phyloP scores from a whole-genome alignment of 2,329 filamentous ascomycete species.

The Aspergillus ochraceoroseus region DNA sequence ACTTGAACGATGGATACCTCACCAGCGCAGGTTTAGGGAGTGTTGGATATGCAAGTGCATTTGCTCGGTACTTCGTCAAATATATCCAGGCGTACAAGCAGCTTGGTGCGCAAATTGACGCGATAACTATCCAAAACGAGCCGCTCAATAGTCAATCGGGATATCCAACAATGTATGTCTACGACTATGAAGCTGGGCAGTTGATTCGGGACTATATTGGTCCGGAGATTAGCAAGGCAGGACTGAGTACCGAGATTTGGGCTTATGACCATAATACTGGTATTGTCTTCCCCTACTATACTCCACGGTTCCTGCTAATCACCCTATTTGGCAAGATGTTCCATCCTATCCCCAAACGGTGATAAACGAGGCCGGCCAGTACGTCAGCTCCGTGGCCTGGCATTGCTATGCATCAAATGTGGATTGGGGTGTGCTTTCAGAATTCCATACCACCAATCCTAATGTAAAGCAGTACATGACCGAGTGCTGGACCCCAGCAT shows the following conservation, averaged over 20 bases:
- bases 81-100: constrained; percentile 36
- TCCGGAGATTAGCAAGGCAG: constrained; percentile 25
- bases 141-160: constrained; percentile 38
- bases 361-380: constrained; percentile 27
- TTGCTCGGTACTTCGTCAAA: constrained; percentile 36
- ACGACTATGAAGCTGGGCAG: constrained; percentile 32
- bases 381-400: constrained; percentile 36
- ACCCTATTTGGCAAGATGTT: constrained; percentile 21
- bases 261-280: constrained; percentile 41
- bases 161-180: constrained; percentile 40
- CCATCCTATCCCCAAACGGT: constrained; percentile 34
- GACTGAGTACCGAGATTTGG: constrained; percentile 27
- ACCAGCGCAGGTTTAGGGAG: constrained; percentile 26
- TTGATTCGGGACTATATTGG: constrained; percentile 31
- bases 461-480: constrained; percentile 39
- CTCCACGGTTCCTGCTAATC: not conserved
- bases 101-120: constrained; percentile 34
- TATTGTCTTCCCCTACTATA: too few relatives aligned
- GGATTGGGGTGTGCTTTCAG: constrained; percentile 34
- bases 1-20: constrained; percentile 29
- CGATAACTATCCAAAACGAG: constrained; percentile 39
- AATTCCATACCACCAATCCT: constrained; percentile 34
- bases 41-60: constrained; percentile 30
- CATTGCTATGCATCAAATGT: constrained; percentile 39
- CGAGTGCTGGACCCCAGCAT: constrained; percentile 35